Percentiles rank a stretch among this genome's conserved stretches.
Conservation (phyloP, 2,329 filamentous ascomycete species). For the Penicillium sp. region DNA sequence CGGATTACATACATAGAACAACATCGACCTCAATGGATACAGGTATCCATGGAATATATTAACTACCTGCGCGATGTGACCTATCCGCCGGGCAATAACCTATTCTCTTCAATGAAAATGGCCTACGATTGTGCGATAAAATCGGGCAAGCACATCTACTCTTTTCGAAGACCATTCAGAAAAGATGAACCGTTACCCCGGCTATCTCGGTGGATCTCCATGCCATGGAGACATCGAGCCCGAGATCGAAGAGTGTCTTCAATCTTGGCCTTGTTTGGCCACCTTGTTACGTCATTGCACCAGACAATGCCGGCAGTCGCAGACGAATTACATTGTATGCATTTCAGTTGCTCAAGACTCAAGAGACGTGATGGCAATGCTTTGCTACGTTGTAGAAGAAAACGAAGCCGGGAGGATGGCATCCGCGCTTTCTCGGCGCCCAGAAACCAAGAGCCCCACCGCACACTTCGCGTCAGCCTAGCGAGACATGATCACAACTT, state of each 20-base stretch:
- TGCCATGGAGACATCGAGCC: too few relatives aligned
- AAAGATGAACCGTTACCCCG: background rate
- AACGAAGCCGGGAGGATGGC: background rate
- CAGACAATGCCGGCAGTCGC: background rate
- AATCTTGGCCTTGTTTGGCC: background rate
- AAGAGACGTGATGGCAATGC: background rate
- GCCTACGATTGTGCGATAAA: too few relatives aligned
- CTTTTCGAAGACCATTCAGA: background rate
- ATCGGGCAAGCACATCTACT: too few relatives aligned
- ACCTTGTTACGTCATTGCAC: background rate
- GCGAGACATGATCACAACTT: constrained; percentile 1
- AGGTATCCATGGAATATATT: too few relatives aligned
- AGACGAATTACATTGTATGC: background rate
- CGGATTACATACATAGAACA: too few relatives aligned
- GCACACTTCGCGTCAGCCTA: constrained; percentile 17
- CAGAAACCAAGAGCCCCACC: constrained; percentile 16
- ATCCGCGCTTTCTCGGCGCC: background rate
- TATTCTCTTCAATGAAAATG: too few relatives aligned
- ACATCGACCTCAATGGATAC: too few relatives aligned
- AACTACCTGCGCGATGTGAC: too few relatives aligned
- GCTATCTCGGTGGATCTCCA: background rate
- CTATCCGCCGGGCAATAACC: too few relatives aligned
- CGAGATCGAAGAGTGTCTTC: background rate
- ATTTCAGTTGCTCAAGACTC: background rate
- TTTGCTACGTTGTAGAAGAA: background rate